phyloP scores from a whole-genome alignment of 1,284 basidiomycete species.

The Microbotryomycetes sp. region DNA sequence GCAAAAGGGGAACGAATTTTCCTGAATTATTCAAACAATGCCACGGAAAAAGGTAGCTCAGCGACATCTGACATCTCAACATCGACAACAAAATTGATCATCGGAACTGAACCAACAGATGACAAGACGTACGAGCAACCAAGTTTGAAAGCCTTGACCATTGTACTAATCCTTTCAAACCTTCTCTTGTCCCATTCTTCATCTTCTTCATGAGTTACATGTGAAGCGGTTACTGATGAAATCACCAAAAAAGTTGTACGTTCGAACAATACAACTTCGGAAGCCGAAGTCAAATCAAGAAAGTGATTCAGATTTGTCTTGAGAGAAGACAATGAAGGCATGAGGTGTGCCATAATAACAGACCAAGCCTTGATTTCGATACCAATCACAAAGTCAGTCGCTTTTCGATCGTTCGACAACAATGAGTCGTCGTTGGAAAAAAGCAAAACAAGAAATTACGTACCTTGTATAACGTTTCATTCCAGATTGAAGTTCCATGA shows the following conservation, averaged over 20 bases:
- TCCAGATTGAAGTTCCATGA: constrained; percentile 96
- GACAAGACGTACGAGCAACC: constrained; percentile 63
- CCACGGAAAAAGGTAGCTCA: background rate
- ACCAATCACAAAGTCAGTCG: background rate
- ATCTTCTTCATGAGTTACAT: constrained; percentile 1
- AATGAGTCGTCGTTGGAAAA: background rate
- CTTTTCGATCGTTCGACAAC: background rate
- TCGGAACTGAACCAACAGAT: background rate
- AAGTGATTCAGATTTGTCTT: constrained; percentile 78
- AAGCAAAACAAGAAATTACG: constrained; percentile 32
- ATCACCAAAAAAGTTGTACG: constrained; percentile 96
- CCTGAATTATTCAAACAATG: constrained; percentile 7
- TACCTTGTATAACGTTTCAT: constrained; percentile 94
- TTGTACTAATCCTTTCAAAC: constrained; percentile 91
- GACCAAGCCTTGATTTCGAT: constrained; percentile 76
- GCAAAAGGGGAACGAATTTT: constrained; percentile 37
- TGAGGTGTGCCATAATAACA: constrained; percentile 89
- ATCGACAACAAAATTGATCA: background rate
- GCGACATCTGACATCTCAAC: too few relatives aligned
- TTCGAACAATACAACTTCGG: constrained; percentile 94
- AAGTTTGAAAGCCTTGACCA: constrained; percentile 91
- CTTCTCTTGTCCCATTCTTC: constrained; percentile 59
- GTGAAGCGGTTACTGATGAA: constrained; percentile 23
- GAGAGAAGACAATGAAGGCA: constrained; percentile 86
- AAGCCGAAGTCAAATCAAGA: constrained; percentile 75